Evolutionary conservation across 108 stramenopile genomes (phyloP), one percentile per base, ranked within the genome.

Genomic region (Licmophora abbreviata): DNA sequence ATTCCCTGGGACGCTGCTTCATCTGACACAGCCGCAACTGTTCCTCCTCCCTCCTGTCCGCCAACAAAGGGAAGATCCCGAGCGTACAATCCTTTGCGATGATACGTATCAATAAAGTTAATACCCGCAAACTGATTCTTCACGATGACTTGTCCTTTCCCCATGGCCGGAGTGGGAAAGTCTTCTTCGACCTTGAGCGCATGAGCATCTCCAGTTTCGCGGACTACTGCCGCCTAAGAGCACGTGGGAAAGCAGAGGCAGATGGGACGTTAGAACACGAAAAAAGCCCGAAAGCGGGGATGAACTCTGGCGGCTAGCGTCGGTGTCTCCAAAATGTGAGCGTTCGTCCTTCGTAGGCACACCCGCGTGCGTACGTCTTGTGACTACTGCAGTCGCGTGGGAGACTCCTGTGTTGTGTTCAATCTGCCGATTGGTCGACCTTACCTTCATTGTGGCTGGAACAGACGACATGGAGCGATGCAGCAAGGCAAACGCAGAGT

Each of bases 101-200:
- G 77, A 63, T 89, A 89, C 8, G 88, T 89, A 50, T 83, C 83
- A 44, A 89, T 89, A 64, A 89, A 89, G 74, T 89, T 89, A 48
- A 89, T 61, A 48, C 88, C 83, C 20, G 81, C 74, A 55, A 47
- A 89, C 41, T 74, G 55, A 61, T 89, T 89, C 54, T 71, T 69
- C 15, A 82, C 76, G 21, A 89, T 69, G 12, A 79, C 81, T 42
- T 75, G 64, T 17, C 81, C 79, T 0, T 59, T 44, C 10, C 51
- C 47, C 29, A 77, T 22, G 1, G 37, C 29, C 22, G 85, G 80
- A 14, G 56, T 64, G 45, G 85, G 77, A 54, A 71, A 74, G 28
- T 81, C 66, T 12, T 54, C 47, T 33, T 71, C 78, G 22, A 61
- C 36, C 23, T 66, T 44, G 18, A 49, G 38, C 5, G 36, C 43